phyloP scores from a whole-genome alignment of 2,329 filamentous ascomycete species.

The Diaporthe sp. region DNA sequence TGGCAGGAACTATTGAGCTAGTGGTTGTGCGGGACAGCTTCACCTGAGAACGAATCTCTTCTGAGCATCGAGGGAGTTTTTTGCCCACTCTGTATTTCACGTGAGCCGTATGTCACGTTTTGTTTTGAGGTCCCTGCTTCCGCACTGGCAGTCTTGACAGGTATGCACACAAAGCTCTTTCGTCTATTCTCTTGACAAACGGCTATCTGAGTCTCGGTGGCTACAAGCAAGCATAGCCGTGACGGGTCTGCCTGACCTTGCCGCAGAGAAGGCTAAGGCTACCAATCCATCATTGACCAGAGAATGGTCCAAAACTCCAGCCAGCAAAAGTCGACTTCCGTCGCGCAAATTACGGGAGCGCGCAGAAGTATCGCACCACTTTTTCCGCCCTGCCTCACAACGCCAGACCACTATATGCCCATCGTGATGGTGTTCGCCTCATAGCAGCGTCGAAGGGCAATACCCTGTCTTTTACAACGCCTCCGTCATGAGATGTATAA shows the following conservation, averaged over 20 bases:
- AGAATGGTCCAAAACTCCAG: background rate
- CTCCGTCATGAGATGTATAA: slow-evolving; percentile 11
- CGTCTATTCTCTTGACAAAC: background rate
- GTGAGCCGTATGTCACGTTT: too few relatives aligned
- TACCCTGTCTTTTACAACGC: background rate
- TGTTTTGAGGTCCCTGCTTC: too few relatives aligned
- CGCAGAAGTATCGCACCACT: background rate
- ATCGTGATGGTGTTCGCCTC: background rate
- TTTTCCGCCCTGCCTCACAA: background rate
- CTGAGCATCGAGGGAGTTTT: background rate
- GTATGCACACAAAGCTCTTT: background rate
- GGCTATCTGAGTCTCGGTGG: slow-evolving; percentile 1
- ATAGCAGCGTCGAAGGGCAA: background rate
- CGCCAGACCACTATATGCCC: background rate
- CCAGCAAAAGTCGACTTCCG: background rate
- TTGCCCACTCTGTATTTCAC: background rate
- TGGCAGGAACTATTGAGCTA: background rate
- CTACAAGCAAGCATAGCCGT: slow-evolving; percentile 8
- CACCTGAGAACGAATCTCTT: background rate
- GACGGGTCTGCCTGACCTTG: background rate
- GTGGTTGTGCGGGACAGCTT: too few relatives aligned
- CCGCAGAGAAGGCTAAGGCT: background rate
- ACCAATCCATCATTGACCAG: background rate
- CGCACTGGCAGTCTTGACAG: background rate
- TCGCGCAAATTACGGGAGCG: background rate